Conservation (phyloP, 306 rosid genomes). For the Trifolium subterraneum region DNA sequence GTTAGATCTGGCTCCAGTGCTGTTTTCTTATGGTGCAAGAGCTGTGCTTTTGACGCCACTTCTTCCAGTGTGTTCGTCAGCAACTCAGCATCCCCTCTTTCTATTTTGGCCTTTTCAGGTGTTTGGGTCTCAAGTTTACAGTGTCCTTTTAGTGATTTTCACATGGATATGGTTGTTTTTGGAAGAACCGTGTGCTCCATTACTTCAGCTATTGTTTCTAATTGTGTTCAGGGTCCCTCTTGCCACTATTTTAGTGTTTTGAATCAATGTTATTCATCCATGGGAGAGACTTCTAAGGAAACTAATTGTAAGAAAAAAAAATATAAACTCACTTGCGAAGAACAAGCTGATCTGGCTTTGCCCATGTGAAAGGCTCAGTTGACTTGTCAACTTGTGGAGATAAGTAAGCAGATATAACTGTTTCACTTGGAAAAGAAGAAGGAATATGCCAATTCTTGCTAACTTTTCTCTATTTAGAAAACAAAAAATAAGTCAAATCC, state of each 20-base stretch:
- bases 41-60: background rate
- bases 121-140: background rate
- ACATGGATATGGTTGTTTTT: background rate
- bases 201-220: background rate
- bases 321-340: conserved; percentile 81
- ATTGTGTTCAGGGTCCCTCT: background rate
- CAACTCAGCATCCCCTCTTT: background rate
- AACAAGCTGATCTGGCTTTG: conserved; percentile 93
- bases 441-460: conserved; percentile 99
- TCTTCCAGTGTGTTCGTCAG: background rate
- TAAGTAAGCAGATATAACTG: conserved; percentile 78
- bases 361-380: conserved; percentile 87
- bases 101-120: background rate
- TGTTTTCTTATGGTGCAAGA: background rate
- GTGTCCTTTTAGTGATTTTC: background rate
- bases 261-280: background rate
- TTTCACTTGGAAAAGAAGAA: conserved; percentile 83
- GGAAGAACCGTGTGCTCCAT: background rate
- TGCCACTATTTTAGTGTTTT: background rate
- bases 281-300: background rate
- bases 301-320: background rate
- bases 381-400: conserved; percentile 90
- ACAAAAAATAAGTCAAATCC: conserved; percentile 24
- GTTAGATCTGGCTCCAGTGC: background rate
- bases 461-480: conserved; percentile 77